Conservation (phyloP, 106 monocot genomes). For the Dioscorea alata region DNA sequence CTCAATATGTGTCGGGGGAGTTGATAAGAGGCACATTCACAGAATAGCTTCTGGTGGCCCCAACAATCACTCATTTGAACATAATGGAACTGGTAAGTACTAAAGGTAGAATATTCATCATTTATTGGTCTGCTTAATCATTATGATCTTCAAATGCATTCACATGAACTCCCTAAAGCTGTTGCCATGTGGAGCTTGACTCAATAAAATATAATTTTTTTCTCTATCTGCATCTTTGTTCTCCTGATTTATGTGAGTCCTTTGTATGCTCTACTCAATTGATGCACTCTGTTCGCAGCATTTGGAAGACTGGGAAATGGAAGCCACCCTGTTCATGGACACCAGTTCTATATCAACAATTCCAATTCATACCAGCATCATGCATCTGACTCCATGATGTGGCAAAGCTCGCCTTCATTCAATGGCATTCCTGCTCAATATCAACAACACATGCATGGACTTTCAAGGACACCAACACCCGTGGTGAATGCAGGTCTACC, state of each 20-base stretch:
- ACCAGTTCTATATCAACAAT: constrained; percentile 54
- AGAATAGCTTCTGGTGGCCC: constrained; percentile 42
- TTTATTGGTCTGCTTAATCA: no score
- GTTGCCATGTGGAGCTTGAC: no score
- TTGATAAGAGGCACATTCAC: constrained; percentile 43
- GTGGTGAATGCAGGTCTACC: constrained; percentile 21
- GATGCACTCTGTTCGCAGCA: constrained; percentile 13
- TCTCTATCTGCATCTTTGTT: no score
- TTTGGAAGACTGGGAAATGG: constrained; percentile 46
- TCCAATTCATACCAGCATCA: constrained; percentile 33
- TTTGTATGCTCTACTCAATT: no score
- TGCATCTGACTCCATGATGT: constrained; percentile 28
- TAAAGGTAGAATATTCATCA: no score
- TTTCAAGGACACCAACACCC: constrained; percentile 25
- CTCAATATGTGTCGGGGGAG: constrained; percentile 31
- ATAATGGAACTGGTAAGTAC: constrained; percentile 39
- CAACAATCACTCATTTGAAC: constrained; percentile 42
- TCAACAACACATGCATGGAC: constrained; percentile 27
- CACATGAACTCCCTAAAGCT: no score
- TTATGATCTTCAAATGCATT: no score
- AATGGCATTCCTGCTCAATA: constrained; percentile 32
- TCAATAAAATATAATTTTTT: no score
- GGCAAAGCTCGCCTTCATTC: constrained; percentile 54
- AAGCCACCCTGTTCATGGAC: constrained; percentile 58
- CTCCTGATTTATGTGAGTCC: no score